Percentiles rank a stretch among this genome's conserved stretches.
These are phyloP conservation scores for Thoreauomyces humboldtii DNA, from an alignment of 192 early-diverging fungal species.

Conservation along the genomic window DNA sequence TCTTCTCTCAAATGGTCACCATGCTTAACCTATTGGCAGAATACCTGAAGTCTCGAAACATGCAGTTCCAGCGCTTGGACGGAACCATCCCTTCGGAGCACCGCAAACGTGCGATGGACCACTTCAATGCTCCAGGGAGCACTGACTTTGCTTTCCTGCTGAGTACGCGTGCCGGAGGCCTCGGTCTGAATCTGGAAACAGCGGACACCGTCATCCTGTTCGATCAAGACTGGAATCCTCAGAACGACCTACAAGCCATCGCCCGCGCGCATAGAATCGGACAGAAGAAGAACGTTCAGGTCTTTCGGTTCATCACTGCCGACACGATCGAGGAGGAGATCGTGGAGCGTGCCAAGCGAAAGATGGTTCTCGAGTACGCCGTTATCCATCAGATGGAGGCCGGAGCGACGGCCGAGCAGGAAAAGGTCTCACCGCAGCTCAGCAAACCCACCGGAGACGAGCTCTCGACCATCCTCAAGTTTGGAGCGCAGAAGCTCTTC, in stretches of 20 bases:
- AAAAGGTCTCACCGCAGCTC: slow-evolving; percentile 35
- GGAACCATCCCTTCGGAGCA: slow-evolving; percentile 84
- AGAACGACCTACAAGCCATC: slow-evolving; percentile 81
- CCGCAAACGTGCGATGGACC: slow-evolving; percentile 95
- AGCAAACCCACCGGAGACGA: slow-evolving; percentile 73
- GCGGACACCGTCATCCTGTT: slow-evolving; percentile 98
- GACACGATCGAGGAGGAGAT: slow-evolving; percentile 99
- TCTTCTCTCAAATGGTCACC: slow-evolving; percentile 97
- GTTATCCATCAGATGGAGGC: slow-evolving; percentile 99
- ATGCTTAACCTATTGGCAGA: slow-evolving; percentile 92
- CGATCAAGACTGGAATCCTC: slow-evolving; percentile 83
- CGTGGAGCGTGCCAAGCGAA: slow-evolving; percentile 96
- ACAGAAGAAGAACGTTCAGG: slow-evolving; percentile 95
- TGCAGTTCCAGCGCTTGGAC: slow-evolving; percentile 90
- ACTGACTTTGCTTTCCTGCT: slow-evolving; percentile 96
- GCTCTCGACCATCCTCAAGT: slow-evolving; percentile 92
- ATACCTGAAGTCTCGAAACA: slow-evolving; percentile 83
- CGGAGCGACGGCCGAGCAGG: slow-evolving; percentile 51
- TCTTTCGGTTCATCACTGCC: slow-evolving; percentile 96
- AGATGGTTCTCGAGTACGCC: slow-evolving; percentile 99
- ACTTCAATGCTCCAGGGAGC: slow-evolving; percentile 91
- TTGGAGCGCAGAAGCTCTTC: slow-evolving; percentile 98
- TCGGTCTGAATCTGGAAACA: slow-evolving; percentile 94
- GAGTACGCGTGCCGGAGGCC: slow-evolving; percentile 94
- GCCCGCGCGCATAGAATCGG: slow-evolving; percentile 93